Evolutionary conservation across 2,329 filamentous ascomycete genomes (phyloP), one percentile per base, ranked within the genome.

Genomic region (Aspergillus tanneri): DNA sequence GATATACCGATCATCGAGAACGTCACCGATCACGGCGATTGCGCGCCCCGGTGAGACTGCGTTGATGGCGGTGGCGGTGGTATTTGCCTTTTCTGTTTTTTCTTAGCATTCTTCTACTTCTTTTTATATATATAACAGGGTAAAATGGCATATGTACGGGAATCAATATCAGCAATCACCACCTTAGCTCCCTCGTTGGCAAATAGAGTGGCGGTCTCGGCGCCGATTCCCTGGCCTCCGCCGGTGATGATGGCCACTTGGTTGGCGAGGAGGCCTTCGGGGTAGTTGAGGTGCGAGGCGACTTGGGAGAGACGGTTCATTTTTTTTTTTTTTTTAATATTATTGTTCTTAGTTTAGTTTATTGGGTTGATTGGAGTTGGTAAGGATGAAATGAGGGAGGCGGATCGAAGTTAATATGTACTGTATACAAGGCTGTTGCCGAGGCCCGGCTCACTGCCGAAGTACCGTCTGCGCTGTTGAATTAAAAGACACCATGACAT

Each of bases 201-300:
- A 62, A 95, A 95, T 3, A 95, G 73, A 8, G 84, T 79, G 6
- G 90, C 90, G 24, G 86, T 79, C 72, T 95, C 90, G 22, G 89
- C 90, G 19, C 90, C 90, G 66, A 95, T 95, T 50, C 90, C 90
- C 68, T 95, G 89, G 7, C 88, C 89, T 14, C 85, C 84, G 36
- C 90, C 89, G 2, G 90, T 96, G 67, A 95, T 86, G 68, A 96
- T 95, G 62, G 90, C 90, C 12, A 87, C 83, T 67, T 95, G 89
- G 43, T 86, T 87, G 23, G 80, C 80, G 46, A 95, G 81, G 68
- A 95, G 77, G 49, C 90, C 90, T 64, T 82, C 80, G 28, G 90
- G 88, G 73, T 85, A 92, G 74, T 90, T 91, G 61, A 95, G 81
- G 70, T 95, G 89, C 53, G 79, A 79, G 28, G 85, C 81, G 59